Percentiles rank a stretch among this genome's conserved stretches.
Conservation (phyloP, 2,329 filamentous ascomycete species). For the Fusarium albosuccineum region DNA sequence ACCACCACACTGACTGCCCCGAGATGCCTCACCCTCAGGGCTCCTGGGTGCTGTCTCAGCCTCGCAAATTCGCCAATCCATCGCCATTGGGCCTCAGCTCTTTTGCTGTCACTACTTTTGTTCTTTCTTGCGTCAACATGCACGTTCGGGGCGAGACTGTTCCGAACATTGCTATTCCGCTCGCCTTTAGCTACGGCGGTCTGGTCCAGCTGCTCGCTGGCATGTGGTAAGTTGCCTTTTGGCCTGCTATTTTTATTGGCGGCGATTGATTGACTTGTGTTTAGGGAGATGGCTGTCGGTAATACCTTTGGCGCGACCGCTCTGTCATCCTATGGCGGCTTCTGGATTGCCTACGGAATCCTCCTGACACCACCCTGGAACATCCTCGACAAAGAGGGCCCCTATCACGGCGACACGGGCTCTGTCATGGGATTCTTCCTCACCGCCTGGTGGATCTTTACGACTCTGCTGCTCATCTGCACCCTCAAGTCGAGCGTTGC, state of each 20-base stretch:
- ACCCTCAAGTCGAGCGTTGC: slow-evolving; percentile 82
- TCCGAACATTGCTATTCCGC: slow-evolving; percentile 76
- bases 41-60: slow-evolving; percentile 70
- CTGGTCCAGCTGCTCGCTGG: slow-evolving; percentile 81
- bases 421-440: slow-evolving; percentile 80
- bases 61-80: slow-evolving; percentile 82
- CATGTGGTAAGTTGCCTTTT: slow-evolving; percentile 76
- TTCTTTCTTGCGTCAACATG: slow-evolving; percentile 81
- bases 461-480: slow-evolving; percentile 77
- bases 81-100: slow-evolving; percentile 80
- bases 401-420: slow-evolving; percentile 59
- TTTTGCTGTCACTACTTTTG: slow-evolving; percentile 85
- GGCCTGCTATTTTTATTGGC: neutral
- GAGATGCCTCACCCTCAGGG: slow-evolving; percentile 52
- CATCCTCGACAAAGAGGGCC: slow-evolving; percentile 60
- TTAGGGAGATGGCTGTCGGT: slow-evolving; percentile 87
- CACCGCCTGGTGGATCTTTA: slow-evolving; percentile 87
- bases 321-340: slow-evolving; percentile 83
- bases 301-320: slow-evolving; percentile 89
- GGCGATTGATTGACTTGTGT: slow-evolving; percentile 6
- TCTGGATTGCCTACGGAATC: slow-evolving; percentile 83
- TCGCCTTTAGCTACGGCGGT: slow-evolving; percentile 81
- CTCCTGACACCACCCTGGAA: slow-evolving; percentile 76
- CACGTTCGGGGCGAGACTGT: slow-evolving; percentile 68
- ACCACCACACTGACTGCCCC: neutral